Evolutionary conservation across 2,329 filamentous ascomycete genomes (phyloP).

Genomic region (Microthyrium microscopicum): DNA sequence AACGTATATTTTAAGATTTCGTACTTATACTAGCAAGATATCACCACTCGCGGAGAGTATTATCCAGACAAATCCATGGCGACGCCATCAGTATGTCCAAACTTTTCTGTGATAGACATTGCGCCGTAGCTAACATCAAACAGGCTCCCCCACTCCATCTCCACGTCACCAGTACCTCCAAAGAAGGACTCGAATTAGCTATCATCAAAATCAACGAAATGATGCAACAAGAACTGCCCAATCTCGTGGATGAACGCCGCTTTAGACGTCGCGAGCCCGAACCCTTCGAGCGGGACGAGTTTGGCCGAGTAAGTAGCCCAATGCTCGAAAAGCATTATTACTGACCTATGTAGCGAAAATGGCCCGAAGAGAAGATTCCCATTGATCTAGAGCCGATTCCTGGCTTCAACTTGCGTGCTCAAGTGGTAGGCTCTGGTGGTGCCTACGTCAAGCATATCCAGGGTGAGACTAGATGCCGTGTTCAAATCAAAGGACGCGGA

Average conservation of each 20-base stretch:
- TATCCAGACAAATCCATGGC: slow-evolving; percentile 97
- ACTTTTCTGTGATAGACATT: background rate
- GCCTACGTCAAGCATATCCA: slow-evolving; percentile 98
- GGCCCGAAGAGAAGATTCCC: slow-evolving; percentile 90
- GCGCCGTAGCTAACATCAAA: slow-evolving; percentile 1
- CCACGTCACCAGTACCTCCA: slow-evolving; percentile 83
- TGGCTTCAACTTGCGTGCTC: slow-evolving; percentile 89
- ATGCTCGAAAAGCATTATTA: slow-evolving; percentile 1
- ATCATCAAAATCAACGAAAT: slow-evolving; percentile 81
- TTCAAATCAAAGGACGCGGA: slow-evolving; percentile 93
- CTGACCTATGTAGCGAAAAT: slow-evolving; percentile 60
- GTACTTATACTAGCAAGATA: slow-evolving; percentile 51
- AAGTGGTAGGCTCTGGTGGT: slow-evolving; percentile 87
- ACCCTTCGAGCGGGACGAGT: slow-evolving; percentile 69
- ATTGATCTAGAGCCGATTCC: slow-evolving; percentile 80
- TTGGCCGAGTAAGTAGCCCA: slow-evolving; percentile 49
- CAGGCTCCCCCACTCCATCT: slow-evolving; percentile 89
- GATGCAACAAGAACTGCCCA: slow-evolving; percentile 90
- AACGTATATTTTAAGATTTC: slow-evolving; percentile 36
- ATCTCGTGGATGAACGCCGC: slow-evolving; percentile 83
- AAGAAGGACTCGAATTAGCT: slow-evolving; percentile 79
- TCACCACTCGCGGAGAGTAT: slow-evolving; percentile 92
- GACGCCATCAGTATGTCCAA: slow-evolving; percentile 60
- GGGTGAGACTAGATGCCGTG: slow-evolving; percentile 82
- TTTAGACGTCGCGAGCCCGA: slow-evolving; percentile 68